A percentile compares a stretch with the other conserved stretches of the same genome.
These are phyloP conservation scores for Salix purpurea DNA, from an alignment of 345 rosid species.

Conservation along the genomic window DNA sequence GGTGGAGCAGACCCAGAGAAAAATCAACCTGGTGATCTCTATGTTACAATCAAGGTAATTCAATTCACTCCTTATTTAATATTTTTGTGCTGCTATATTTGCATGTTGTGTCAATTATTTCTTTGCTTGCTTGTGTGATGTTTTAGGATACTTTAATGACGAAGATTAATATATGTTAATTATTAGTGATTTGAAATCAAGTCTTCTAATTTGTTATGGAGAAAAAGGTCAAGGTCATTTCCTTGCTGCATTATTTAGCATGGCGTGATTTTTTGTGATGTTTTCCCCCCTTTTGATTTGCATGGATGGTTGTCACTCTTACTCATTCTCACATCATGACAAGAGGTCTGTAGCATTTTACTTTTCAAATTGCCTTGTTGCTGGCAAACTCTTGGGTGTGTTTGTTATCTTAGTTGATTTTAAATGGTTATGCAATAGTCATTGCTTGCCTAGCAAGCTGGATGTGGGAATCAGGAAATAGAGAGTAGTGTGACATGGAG, in stretches of 20 bases:
- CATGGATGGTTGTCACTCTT: background rate
- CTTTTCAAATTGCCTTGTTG: background rate
- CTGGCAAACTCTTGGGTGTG: background rate
- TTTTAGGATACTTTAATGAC: background rate
- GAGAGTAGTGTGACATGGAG: background rate
- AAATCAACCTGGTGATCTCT: conserved; percentile 94
- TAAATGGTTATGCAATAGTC: background rate
- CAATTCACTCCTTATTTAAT: conserved; percentile 3
- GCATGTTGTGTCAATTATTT: background rate
- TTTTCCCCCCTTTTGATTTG: background rate
- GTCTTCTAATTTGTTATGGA: background rate
- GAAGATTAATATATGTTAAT: background rate
- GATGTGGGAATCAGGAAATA: background rate
- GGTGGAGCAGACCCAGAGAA: conserved; percentile 98
- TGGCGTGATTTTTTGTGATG: background rate
- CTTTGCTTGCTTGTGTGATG: background rate
- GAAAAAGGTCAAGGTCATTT: background rate
- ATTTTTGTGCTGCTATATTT: background rate
- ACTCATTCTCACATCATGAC: background rate
- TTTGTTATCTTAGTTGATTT: background rate
- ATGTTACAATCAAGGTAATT: conserved; percentile 68
- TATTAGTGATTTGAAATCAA: background rate
- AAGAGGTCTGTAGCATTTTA: background rate
- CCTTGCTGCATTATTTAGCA: background rate
- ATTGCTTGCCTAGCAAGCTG: background rate